Conservation (phyloP, 192 early-diverging fungal species). For the Glomus cerebriforme region DNA sequence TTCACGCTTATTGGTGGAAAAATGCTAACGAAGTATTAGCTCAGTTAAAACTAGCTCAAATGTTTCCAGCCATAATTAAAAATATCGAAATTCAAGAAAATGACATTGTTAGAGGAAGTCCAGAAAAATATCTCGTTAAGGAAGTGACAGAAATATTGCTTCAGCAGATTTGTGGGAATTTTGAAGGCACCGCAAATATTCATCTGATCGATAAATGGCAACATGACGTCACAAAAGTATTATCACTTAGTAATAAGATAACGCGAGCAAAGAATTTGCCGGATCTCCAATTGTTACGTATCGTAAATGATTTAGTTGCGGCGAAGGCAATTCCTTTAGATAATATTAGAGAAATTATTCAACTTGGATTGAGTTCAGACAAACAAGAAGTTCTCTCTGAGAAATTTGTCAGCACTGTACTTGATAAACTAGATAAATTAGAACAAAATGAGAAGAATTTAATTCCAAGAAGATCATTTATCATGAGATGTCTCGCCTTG, state of each 20-base stretch:
- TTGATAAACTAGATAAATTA: slow-evolving; percentile 12
- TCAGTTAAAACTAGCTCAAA: slow-evolving; percentile 8
- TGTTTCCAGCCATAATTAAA: neutral
- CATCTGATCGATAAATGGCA: neutral
- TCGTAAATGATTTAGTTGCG: slow-evolving; percentile 26
- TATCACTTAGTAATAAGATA: slow-evolving; percentile 3
- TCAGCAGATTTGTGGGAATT: neutral
- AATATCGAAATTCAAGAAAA: neutral
- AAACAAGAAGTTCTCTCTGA: neutral
- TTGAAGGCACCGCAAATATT: neutral
- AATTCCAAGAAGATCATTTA: slow-evolving; percentile 17
- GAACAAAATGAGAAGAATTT: slow-evolving; percentile 8
- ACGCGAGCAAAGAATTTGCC: neutral
- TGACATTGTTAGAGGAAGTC: neutral
- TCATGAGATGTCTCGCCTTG: slow-evolving; percentile 2
- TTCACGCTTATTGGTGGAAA: slow-evolving; percentile 31
- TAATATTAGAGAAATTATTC: neutral
- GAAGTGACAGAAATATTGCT: slow-evolving; percentile 6
- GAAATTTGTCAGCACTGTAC: neutral
- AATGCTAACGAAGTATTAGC: slow-evolving; percentile 9
- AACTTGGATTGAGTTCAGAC: neutral
- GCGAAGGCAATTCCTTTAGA: neutral
- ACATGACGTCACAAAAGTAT: slow-evolving; percentile 1
- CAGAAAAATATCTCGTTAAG: neutral
- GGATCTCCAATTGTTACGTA: slow-evolving; percentile 1